phyloP scores from a whole-genome alignment of 176 grass and related monocot genomes.

The Pontederia crassipes region DNA sequence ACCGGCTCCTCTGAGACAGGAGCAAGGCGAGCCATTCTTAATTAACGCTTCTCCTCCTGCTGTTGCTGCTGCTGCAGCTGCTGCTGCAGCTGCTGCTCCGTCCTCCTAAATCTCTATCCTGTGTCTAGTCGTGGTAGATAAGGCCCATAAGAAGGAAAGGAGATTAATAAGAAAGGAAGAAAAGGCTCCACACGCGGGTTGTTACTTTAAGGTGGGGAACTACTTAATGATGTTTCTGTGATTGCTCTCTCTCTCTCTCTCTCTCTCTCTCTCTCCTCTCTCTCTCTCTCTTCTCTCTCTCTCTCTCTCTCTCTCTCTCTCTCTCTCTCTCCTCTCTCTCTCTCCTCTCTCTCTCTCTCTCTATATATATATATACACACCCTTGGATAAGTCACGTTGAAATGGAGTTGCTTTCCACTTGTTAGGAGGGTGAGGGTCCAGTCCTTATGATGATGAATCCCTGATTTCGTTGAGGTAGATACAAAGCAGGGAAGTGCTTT shows the following conservation, averaged over 20 bases:
- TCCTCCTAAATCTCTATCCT: not conserved
- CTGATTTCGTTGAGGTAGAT: slow-evolving; percentile 5
- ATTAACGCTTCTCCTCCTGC: too few species aligned
- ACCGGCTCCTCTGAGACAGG: slow-evolving; percentile 93
- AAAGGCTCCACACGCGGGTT: too few species aligned
- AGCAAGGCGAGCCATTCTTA: slow-evolving; percentile 52
- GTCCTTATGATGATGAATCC: not conserved
- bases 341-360: not conserved
- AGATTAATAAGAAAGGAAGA: too few species aligned
- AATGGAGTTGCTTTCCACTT: not conserved
- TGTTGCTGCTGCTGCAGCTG: too few species aligned
- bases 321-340: not conserved
- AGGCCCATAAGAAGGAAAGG: too few species aligned
- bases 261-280: not conserved
- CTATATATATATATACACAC: not conserved
- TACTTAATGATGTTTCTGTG: too few species aligned
- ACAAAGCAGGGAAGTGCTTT: slow-evolving; percentile 27
- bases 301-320: not conserved
- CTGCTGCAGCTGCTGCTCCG: too few species aligned
- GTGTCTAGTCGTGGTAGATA: too few species aligned
- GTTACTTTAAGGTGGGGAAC: too few species aligned
- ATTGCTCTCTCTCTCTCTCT: slow-evolving; percentile 4
- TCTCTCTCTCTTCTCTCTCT: not conserved
- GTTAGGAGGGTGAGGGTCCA: not conserved
- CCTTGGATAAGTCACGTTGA: not conserved